phyloP scores from a whole-genome alignment of 1,284 basidiomycete species.

The Sporisorium graminicola region DNA sequence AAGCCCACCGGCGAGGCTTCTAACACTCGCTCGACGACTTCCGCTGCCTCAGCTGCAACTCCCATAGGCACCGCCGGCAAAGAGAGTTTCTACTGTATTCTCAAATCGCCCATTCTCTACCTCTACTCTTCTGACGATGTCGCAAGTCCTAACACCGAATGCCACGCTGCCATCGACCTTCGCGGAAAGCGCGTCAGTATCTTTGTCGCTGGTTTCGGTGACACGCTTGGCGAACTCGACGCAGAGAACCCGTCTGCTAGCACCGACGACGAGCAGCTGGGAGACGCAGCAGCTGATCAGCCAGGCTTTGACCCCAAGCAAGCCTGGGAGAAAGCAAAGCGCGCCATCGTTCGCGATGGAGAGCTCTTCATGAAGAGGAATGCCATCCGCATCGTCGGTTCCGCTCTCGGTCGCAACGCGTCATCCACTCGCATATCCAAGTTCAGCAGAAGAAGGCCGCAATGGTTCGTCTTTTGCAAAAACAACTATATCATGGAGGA shows the following conservation, averaged over 20 bases:
- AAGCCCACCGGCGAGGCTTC: constrained; percentile 17
- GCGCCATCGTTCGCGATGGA: constrained; percentile 57
- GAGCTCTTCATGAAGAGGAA: constrained; percentile 67
- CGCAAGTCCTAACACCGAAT: constrained; percentile 58
- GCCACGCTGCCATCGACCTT: constrained; percentile 65
- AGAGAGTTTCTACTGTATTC: constrained; percentile 62
- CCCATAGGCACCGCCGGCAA: constrained; percentile 41
- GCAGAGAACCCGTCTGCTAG: constrained; percentile 9
- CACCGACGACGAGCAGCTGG: constrained; percentile 21
- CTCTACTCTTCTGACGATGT: constrained; percentile 65
- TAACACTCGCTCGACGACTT: constrained; percentile 13
- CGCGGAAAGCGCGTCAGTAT: constrained; percentile 65
- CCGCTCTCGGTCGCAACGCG: constrained; percentile 13
- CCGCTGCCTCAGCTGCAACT: constrained; percentile 11
- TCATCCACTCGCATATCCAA: constrained; percentile 19
- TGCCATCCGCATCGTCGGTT: constrained; percentile 62
- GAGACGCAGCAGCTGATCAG: constrained; percentile 19
- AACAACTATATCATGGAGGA: constrained; percentile 75
- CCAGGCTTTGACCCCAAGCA: constrained; percentile 17
- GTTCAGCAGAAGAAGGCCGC: constrained; percentile 24
- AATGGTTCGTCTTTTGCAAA: constrained; percentile 68
- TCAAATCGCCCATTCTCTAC: constrained; percentile 66
- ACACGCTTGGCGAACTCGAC: constrained; percentile 60
- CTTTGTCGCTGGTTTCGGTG: constrained; percentile 58
- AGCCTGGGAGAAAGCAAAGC: constrained; percentile 43